Evolutionary conservation across 2,329 filamentous ascomycete species (phyloP).

Genomic region (Diaporthe amygdali): DNA sequence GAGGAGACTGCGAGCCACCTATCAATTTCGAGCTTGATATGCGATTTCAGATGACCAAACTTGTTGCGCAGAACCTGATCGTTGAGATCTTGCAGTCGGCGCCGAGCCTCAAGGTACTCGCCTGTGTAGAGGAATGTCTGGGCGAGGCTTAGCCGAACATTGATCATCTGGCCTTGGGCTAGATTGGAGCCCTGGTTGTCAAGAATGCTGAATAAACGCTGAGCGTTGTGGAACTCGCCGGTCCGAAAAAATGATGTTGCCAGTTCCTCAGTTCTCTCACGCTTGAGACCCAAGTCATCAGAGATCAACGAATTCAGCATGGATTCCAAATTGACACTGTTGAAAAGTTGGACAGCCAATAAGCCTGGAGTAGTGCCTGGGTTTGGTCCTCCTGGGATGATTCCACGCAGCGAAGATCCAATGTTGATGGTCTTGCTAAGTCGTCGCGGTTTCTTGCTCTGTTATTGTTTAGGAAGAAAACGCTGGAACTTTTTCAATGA

Average conservation of each 20-base stretch:
- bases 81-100: not conserved
- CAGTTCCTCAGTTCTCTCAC: not conserved
- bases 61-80: not conserved
- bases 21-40: not conserved
- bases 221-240: not conserved
- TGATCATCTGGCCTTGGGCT: not conserved
- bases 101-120: not conserved
- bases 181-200: not conserved
- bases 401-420: too few species aligned
- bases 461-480: too few species aligned
- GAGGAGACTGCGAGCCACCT: not conserved
- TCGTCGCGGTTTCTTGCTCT: not conserved
- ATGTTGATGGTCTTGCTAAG: not conserved
- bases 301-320: not conserved
- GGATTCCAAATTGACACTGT: not conserved
- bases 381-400: too few species aligned
- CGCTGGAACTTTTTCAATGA: too few species aligned
- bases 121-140: not conserved
- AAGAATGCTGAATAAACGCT: not conserved
- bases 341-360: not conserved
- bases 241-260: not conserved
- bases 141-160: not conserved
- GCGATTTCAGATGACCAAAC: not conserved
- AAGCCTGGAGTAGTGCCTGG: not conserved
- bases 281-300: not conserved